Evolutionary conservation across 805 yeast genomes (phyloP), one percentile per base, ranked within the genome.

Genomic region (Zygoascus flipseniorum): DNA sequence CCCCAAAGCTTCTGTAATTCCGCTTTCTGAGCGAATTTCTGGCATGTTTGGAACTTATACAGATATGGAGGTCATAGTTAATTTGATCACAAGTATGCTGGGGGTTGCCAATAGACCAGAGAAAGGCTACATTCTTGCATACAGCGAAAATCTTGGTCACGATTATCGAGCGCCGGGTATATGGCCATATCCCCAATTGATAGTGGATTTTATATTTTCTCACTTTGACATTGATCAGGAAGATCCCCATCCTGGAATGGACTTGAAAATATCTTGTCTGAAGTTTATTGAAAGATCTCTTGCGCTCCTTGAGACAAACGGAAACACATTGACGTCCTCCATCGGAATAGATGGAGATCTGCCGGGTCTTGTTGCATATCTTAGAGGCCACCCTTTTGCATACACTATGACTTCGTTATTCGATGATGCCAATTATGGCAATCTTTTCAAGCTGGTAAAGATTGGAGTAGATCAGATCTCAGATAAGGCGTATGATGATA

Each of bases 161-260:
- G 72, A 73, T 0, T 78, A 81, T 57, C 76, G 95, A 60, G 77
- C 72, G 32, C 75, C 74, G 16, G 96, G 96, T 1, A 68, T 89
- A 5, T 80, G 89, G 80, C 89, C 93, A 2, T 92, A 90, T 61
- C 65, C 86, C 52, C 92, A 88, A 51, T 89, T 80, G 60, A 65
- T 89, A 13, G 62, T 86, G n/a, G 69, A 76, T 11, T 86, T 85
- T 44, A 79, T 89, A 0, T 77, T 76, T 6, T 19, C 54, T 23
- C 42, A 47, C 2, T 63, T 74, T 11, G 56, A 70, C 32, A 69
- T 61, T 18, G 26, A 19, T 16, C 16, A 11, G 13, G 39, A 35
- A 35, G 39, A 16, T 42, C 13, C 23, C 16, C 62, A 54, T 0
- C 76, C 76, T 14, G 72, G 69, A 49, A 54, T 67, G 9, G 65